Evolutionary conservation across 176 grass and related monocot species (phyloP).

Genomic region (Oropetium thomaeum): DNA sequence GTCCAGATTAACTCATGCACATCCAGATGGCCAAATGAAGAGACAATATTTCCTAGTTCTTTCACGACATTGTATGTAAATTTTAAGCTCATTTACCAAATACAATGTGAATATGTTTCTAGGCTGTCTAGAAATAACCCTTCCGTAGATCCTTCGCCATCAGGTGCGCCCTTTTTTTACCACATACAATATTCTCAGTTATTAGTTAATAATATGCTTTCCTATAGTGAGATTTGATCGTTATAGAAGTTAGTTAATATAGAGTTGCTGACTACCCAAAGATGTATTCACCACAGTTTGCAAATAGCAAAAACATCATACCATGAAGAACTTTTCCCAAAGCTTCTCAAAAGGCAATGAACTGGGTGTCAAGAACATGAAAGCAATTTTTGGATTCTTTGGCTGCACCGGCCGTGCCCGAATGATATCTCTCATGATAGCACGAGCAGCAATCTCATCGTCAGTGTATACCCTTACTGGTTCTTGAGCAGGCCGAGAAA

Average conservation of each 20-base stretch:
- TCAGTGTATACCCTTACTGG: conserved; percentile 79
- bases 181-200: no score
- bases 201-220: neutral
- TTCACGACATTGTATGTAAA: conserved; percentile 2
- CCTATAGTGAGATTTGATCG: neutral
- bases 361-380: conserved; percentile 96
- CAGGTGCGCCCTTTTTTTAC: no score
- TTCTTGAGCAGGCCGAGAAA: conserved; percentile 61
- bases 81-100: neutral
- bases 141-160: no score
- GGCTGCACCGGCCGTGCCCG: conserved; percentile 42
- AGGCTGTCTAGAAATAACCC: no score
- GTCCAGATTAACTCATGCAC: conserved; percentile 12
- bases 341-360: conserved; percentile 94
- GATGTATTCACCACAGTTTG: neutral
- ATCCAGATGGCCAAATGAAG: neutral
- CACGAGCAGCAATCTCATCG: conserved; percentile 71
- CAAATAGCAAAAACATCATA: conserved; percentile 30
- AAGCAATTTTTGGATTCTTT: conserved; percentile 97
- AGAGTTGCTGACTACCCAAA: neutral
- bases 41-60: neutral
- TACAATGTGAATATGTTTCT: neutral
- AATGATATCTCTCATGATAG: conserved; percentile 72
- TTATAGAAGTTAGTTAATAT: neutral
- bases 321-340: conserved; percentile 99